Base-by-base conservation (phyloP, 495 filamentous ascomycete species). In the Lindgomyces ingoldianus region DNA sequence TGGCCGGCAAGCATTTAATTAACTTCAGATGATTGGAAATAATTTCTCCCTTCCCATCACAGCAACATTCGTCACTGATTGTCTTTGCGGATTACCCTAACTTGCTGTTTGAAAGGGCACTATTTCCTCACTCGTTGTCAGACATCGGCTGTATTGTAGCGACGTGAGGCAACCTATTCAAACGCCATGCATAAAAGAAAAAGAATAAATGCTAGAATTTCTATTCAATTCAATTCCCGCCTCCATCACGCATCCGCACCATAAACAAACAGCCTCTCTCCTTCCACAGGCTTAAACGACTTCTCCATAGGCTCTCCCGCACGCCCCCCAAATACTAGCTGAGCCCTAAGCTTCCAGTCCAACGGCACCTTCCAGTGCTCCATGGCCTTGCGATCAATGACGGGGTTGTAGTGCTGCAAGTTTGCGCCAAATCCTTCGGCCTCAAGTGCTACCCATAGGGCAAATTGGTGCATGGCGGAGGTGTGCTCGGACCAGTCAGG, bases 351-450 rank as follows among this genome's bases (percentile, higher is more conserved):
- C 62, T 79, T 80, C 88, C 88, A 91, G 52, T 77, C 79, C 27
- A 67, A 52, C 39, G 84, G 82, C 16, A 89, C 65, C 16, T 79
- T 79, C 87, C 87, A 90, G 55, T 80, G 69, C 59, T 77, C 73
- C 27, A 74, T 69, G 12, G 85, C 83, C 74, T 81, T 81, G 45
- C 70, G 76, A 74, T 88, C 85, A 54, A 89, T 74, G 50, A 89
- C 69, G 1, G 87, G 74, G 80, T 87, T 88, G 78, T 90, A 89
- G 74, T 90, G 88, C 79, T 91, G 89, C 3, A 91, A 79, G 77
- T 85, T 90, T 72, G 81, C 83, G 46, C 87, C 89, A 33, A 90
- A 77, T 33, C 89, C 88, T 76, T 90, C 87, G 60, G 81, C 78
- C 74, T 87, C 84, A 39, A 91, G 79, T 0, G 84, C 81, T 0